These are phyloP conservation scores for Spergularia bocconei DNA, from an alignment of 148 eudicot genomes.

Conservation along the genomic window DNA sequence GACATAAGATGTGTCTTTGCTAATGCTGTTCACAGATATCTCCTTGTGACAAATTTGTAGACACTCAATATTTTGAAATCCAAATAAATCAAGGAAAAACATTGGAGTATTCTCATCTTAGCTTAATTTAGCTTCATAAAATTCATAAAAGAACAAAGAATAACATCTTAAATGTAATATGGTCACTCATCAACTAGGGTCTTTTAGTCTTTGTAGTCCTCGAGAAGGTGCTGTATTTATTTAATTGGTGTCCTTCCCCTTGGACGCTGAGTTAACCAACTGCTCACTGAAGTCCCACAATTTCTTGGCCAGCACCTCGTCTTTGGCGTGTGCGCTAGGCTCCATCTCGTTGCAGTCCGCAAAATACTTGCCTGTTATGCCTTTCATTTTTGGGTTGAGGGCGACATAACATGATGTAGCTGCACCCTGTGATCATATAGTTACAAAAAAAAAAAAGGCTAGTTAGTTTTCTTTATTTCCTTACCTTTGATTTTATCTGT, in stretches of 20 bases:
- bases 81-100: no score
- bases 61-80: no score
- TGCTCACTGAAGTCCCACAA: constrained; percentile 79
- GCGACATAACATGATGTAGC: constrained; percentile 78
- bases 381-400: constrained; percentile 56
- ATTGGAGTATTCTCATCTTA: no score
- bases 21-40: no score
- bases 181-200: neutral
- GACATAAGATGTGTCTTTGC: no score
- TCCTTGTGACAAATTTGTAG: no score
- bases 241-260: neutral
- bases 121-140: no score
- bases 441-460: neutral
- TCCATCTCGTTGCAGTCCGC: constrained; percentile 62
- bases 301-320: constrained; percentile 50
- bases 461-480: neutral
- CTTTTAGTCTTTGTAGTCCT: neutral
- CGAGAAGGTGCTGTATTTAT: neutral
- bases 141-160: neutral
- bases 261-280: constrained; percentile 43
- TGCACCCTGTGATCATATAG: constrained; percentile 49
- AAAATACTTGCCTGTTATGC: constrained; percentile 58
- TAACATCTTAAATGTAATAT: neutral
- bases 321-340: constrained; percentile 44
- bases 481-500: neutral